A percentile compares a stretch with the other conserved stretches of the same genome.
Conservation (phyloP, 306 rosid species). For the Rosa rugosa region DNA sequence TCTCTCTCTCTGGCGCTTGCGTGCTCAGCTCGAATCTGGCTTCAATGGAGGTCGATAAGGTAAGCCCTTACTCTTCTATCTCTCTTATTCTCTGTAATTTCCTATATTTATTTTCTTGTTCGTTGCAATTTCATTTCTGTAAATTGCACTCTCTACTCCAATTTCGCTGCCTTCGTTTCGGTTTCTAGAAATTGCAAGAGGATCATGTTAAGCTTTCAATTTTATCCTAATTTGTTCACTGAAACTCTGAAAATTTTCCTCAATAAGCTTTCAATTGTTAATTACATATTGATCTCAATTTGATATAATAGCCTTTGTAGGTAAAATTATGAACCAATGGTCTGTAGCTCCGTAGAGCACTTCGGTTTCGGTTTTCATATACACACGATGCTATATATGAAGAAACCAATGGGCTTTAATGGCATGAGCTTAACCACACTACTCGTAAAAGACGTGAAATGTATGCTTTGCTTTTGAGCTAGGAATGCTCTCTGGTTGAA, state of each 20-base stretch:
- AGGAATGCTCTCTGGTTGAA: too few species aligned
- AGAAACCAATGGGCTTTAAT: neutral
- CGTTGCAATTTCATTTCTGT: neutral
- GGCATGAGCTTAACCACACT: neutral
- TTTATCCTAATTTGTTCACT: neutral
- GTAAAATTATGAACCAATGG: neutral
- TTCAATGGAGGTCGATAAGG: conserved; percentile 22
- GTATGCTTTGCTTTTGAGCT: neutral
- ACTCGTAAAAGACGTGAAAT: neutral
- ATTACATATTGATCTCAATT: neutral
- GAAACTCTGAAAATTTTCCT: neutral
- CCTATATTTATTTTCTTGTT: neutral
- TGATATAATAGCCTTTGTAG: neutral
- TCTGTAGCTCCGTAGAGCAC: neutral
- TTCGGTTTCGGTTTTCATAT: neutral
- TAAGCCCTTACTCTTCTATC: neutral
- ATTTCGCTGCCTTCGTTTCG: conserved; percentile 7
- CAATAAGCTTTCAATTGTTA: neutral
- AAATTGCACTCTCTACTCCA: neutral
- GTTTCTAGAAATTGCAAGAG: conserved; percentile 4
- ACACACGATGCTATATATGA: neutral
- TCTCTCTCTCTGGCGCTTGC: neutral
- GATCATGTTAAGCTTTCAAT: neutral
- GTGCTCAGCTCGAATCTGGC: neutral
- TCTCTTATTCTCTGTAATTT: neutral